Evolutionary conservation across 805 yeast species (phyloP).

Genomic region (Pichia cephalocereana): DNA sequence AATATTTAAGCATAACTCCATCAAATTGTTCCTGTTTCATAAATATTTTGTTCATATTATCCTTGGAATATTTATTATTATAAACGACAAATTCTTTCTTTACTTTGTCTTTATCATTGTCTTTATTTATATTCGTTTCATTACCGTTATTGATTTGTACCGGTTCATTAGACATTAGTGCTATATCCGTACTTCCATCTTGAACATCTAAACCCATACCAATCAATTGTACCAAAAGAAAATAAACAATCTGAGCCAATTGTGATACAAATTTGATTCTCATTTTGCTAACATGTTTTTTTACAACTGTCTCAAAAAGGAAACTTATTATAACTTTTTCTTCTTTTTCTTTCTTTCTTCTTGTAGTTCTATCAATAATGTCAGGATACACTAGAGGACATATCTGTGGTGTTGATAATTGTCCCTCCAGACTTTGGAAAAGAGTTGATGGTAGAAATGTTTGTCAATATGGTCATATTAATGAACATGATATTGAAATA

Average conservation of each 20-base stretch:
- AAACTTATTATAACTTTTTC: not conserved
- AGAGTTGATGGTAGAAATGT: conserved; percentile 67
- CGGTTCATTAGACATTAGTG: too few relatives aligned
- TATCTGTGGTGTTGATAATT: conserved; percentile 83
- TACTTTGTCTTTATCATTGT: not conserved
- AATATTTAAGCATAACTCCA: conserved; percentile 36
- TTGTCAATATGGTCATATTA: conserved; percentile 87
- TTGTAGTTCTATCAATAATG: conserved; percentile 2
- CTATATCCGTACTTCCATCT: too few relatives aligned
- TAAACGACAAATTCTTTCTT: not conserved
- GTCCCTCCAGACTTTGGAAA: conserved; percentile 70
- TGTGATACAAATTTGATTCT: too few relatives aligned
- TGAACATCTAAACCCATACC: too few relatives aligned
- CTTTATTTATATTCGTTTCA: not conserved
- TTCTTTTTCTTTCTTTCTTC: too few relatives aligned
- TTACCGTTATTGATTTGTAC: too few relatives aligned
- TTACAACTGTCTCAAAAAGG: not conserved
- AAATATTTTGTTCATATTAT: not conserved
- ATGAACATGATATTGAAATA: conserved; percentile 67
- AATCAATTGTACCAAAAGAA: too few relatives aligned
- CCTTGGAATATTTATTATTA: not conserved
- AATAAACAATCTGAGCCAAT: too few relatives aligned
- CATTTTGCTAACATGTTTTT: too few relatives aligned
- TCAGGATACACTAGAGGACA: conserved; percentile 49
- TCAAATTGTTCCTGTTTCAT: conserved; percentile 6